Conservation (phyloP, 2,329 filamentous ascomycete genomes). For the Dactylellina leptospora region DNA sequence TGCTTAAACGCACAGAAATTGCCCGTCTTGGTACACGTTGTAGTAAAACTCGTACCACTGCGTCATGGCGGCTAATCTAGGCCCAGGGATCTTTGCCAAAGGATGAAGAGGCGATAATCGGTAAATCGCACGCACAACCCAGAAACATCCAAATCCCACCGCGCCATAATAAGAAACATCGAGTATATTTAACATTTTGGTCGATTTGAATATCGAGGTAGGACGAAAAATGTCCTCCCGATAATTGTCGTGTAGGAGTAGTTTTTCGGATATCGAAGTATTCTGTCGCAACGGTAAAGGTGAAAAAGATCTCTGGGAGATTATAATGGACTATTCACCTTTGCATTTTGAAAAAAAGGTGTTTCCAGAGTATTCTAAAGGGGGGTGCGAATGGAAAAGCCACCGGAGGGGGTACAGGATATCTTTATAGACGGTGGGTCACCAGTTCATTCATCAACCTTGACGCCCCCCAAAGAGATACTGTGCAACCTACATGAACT, state of each 20-base stretch:
- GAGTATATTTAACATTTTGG: constrained; percentile 18
- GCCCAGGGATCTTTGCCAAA: constrained; percentile 59
- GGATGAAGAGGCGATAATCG: constrained; percentile 59
- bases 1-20: constrained; percentile 55
- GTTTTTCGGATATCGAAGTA: too few species aligned
- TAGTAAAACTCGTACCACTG: constrained; percentile 60
- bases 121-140: constrained; percentile 56
- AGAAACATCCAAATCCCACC: constrained; percentile 20
- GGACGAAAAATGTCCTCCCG: not conserved
- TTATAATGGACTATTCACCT: not conserved
- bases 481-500: constrained; percentile 18
- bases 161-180: constrained; percentile 29
- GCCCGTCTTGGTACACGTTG: constrained; percentile 58
- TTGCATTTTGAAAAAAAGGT: not conserved
- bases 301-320: not conserved
- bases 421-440: not conserved
- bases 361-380: not conserved
- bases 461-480: not conserved
- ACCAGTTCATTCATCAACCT: not conserved
- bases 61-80: constrained; percentile 59
- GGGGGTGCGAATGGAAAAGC: not conserved
- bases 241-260: not conserved
- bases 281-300: too few species aligned
- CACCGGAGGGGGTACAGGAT: not conserved
- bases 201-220: too few species aligned